Evolutionary conservation across 352 stramenopile genomes (phyloP).

Genomic region (Pythium grandisporangium): DNA sequence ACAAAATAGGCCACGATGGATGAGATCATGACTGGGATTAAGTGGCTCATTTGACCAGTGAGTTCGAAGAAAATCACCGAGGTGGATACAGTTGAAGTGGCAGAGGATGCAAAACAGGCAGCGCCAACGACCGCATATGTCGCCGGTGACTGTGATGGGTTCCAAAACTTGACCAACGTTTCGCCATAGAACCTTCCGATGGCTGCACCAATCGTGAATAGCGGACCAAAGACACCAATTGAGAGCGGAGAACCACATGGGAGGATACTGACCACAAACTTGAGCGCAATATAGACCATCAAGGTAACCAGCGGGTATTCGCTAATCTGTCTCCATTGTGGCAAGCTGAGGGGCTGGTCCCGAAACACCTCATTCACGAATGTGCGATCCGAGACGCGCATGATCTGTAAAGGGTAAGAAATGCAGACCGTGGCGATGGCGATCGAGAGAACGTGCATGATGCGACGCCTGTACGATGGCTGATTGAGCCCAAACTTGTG

Average conservation of each 20-base stretch:
- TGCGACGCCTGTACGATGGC: constrained; percentile 39
- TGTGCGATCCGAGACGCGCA: constrained; percentile 52
- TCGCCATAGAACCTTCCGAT: constrained; percentile 70
- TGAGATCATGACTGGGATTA: constrained; percentile 76
- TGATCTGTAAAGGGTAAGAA: constrained; percentile 63
- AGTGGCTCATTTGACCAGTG: constrained; percentile 72
- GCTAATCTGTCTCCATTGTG: constrained; percentile 54
- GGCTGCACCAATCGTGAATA: constrained; percentile 77
- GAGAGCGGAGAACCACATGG: constrained; percentile 65
- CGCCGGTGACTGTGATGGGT: constrained; percentile 57
- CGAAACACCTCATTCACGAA: constrained; percentile 78
- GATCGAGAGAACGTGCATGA: constrained; percentile 53
- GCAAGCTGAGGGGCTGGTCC: constrained; percentile 42
- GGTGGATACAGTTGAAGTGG: constrained; percentile 86
- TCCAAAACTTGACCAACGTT: constrained; percentile 69
- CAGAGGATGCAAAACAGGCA: constrained; percentile 84
- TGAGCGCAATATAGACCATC: constrained; percentile 63
- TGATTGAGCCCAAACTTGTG: constrained; percentile 36
- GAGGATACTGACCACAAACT: constrained; percentile 60
- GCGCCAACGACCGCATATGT: constrained; percentile 89
- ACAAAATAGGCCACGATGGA: constrained; percentile 80
- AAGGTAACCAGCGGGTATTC: constrained; percentile 46
- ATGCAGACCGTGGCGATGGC: constrained; percentile 43
- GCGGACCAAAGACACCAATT: constrained; percentile 69
- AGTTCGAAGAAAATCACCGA: constrained; percentile 85